Conservation (phyloP, 31 red algal species). For the Odonthalia washingtoniensis region DNA sequence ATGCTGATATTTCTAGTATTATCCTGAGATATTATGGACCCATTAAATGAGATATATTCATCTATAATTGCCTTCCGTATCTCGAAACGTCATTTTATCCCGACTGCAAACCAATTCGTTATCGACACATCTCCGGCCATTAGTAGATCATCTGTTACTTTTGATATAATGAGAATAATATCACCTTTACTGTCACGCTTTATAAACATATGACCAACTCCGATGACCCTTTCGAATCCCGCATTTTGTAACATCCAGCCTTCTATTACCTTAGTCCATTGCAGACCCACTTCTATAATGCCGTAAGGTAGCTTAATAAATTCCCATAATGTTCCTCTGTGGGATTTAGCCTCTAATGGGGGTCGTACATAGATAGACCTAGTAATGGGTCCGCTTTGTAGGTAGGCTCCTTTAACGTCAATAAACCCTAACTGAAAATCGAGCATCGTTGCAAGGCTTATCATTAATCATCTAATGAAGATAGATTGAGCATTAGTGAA, state of each 20-base stretch:
- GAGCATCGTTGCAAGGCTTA: not conserved
- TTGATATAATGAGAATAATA: constrained; percentile 36
- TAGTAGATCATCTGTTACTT: constrained; percentile 53
- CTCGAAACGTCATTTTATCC: not conserved
- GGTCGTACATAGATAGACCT: constrained; percentile 23
- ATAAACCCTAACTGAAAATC: not conserved
- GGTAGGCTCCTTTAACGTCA: constrained; percentile 32
- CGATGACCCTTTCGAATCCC: constrained; percentile 6
- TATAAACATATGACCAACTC: constrained; percentile 38
- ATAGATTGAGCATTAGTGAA: constrained; percentile 15
- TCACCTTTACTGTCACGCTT: not conserved
- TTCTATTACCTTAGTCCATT: constrained; percentile 20
- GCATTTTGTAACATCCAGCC: constrained; percentile 15
- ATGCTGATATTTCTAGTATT: too few relatives aligned
- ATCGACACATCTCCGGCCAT: not conserved
- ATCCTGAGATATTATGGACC: not conserved
- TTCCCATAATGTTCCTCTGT: constrained; percentile 26
- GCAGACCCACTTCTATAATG: constrained; percentile 33
- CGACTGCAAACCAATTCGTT: not conserved
- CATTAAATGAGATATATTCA: not conserved
- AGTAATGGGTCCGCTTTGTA: constrained; percentile 48
- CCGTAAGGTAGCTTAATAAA: constrained; percentile 31
- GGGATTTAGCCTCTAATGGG: not conserved
- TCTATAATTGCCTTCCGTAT: not conserved
- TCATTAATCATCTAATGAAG: constrained; percentile 9